Evolutionary conservation across 495 filamentous ascomycete genomes (phyloP).

Genomic region (Penicillium crystallinum): DNA sequence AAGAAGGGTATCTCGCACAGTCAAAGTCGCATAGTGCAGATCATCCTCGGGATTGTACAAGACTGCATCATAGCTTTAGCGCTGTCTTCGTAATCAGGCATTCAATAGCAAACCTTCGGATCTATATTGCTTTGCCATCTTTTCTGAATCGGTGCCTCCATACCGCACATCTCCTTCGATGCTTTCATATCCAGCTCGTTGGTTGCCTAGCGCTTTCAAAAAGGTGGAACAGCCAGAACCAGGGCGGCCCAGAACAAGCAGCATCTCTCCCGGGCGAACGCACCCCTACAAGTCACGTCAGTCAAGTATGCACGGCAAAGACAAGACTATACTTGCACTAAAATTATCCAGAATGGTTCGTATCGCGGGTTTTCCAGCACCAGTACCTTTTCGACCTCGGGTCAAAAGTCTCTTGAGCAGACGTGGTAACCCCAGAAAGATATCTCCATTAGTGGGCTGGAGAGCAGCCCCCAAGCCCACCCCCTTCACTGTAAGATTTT

Average conservation of each 20-base stretch:
- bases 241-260: slow-evolving; percentile 67
- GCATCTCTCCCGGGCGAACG: slow-evolving; percentile 43
- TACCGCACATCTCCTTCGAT: slow-evolving; percentile 60
- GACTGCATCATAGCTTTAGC: slow-evolving; percentile 28
- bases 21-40: slow-evolving; percentile 68
- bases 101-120: slow-evolving; percentile 41
- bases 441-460: slow-evolving; percentile 59
- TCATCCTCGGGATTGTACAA: slow-evolving; percentile 70
- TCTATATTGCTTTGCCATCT: slow-evolving; percentile 61
- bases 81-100: not conserved
- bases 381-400: slow-evolving; percentile 35
- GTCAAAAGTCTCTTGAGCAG: slow-evolving; percentile 45
- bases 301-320: slow-evolving; percentile 35
- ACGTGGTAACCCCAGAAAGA: slow-evolving; percentile 55
- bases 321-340: slow-evolving; percentile 36
- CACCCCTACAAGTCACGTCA: slow-evolving; percentile 31
- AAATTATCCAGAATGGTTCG: slow-evolving; percentile 62
- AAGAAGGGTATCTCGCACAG: slow-evolving; percentile 61
- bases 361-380: slow-evolving; percentile 45
- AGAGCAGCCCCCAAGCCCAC: slow-evolving; percentile 61
- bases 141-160: slow-evolving; percentile 54
- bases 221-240: slow-evolving; percentile 70
- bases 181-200: slow-evolving; percentile 57
- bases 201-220: slow-evolving; percentile 63
- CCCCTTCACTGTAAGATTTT: slow-evolving; percentile 59